These are phyloP conservation scores for Kwoniella dejecticola DNA, from an alignment of 768 basidiomycete species.

Conservation along the genomic window DNA sequence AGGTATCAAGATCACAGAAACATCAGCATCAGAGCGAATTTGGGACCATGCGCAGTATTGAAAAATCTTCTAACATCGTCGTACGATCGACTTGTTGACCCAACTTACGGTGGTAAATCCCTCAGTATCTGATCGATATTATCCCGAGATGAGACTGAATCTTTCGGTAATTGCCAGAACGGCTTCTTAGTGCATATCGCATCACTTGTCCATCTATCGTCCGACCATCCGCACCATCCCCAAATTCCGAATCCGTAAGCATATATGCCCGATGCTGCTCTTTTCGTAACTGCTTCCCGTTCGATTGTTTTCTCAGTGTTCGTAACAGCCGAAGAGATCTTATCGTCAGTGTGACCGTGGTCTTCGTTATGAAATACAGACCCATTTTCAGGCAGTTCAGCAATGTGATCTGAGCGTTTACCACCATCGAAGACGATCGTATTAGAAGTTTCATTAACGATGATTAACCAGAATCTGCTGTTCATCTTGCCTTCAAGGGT, in stretches of 20 bases:
- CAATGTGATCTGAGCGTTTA: neutral
- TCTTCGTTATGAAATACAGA: too few species aligned
- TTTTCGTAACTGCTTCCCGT: neutral
- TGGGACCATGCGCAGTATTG: too few species aligned
- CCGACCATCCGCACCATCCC: conserved; percentile 28
- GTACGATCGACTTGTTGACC: too few species aligned
- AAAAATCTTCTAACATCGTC: too few species aligned
- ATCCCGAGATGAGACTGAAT: conserved; percentile 3
- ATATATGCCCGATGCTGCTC: conserved; percentile 5
- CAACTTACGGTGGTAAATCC: conserved; percentile 13
- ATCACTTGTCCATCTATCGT: conserved; percentile 14
- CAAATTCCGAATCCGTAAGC: conserved; percentile 27
- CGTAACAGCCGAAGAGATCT: too few species aligned
- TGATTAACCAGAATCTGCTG: conserved; percentile 9
- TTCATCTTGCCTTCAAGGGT: conserved; percentile 18
- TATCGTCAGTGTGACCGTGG: neutral
- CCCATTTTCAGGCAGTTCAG: too few species aligned
- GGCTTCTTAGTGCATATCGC: conserved; percentile 19
- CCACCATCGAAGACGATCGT: neutral
- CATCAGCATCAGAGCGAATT: neutral
- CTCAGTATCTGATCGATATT: conserved; percentile 6
- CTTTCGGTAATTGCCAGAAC: conserved; percentile 15
- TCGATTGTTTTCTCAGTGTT: neutral
- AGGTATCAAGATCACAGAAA: neutral
- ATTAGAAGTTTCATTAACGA: conserved; percentile 13